These are phyloP conservation scores for Ulvella scutata DNA, from an alignment of 139 green algal genomes.

Conservation along the genomic window DNA sequence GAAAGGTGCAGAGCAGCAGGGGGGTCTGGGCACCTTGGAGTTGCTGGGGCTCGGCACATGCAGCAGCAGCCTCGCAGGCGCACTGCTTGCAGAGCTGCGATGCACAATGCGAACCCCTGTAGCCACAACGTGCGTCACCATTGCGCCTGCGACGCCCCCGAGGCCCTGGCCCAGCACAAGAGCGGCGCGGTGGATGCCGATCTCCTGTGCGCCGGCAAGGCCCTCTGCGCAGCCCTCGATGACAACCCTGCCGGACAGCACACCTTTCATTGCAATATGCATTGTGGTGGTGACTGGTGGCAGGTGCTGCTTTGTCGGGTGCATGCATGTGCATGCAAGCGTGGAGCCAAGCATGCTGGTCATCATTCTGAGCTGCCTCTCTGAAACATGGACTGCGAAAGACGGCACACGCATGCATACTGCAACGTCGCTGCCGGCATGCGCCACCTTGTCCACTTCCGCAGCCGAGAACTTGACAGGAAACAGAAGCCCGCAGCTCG, in stretches of 20 bases:
- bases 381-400: neutral
- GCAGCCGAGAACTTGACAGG: neutral
- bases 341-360: neutral
- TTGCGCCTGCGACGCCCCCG: neutral
- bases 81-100: neutral
- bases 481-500: neutral
- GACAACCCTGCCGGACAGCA: neutral
- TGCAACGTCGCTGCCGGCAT: neutral
- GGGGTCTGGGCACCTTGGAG: neutral
- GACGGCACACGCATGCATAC: neutral
- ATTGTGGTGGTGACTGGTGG: neutral
- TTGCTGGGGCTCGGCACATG: neutral
- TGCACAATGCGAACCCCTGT: neutral
- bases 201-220: neutral
- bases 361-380: neutral
- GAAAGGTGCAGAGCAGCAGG: no score
- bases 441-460: neutral
- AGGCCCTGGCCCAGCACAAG: neutral
- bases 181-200: neutral
- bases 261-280: neutral
- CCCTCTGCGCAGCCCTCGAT: neutral
- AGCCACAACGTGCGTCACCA: neutral
- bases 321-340: neutral
- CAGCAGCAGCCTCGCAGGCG: neutral
- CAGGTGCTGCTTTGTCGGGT: neutral